Evolutionary conservation across 352 stramenopile species (phyloP).

Genomic region (Pythium graminicola): DNA sequence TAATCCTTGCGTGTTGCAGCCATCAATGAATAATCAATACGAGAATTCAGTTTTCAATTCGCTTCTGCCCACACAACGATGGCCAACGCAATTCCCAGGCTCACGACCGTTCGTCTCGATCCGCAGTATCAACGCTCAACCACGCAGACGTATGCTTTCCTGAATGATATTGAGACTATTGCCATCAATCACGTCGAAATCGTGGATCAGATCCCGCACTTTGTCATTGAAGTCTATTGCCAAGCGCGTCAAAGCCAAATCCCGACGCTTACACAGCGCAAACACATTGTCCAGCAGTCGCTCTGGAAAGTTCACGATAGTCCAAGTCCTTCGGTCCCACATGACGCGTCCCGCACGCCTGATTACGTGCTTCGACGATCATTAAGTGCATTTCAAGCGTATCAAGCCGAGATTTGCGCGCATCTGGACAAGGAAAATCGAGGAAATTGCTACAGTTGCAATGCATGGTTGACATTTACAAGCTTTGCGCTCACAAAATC

Average conservation of each 20-base stretch:
- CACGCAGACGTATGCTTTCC: slow-evolving; percentile 30
- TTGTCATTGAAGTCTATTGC: slow-evolving; percentile 48
- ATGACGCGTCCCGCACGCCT: background rate
- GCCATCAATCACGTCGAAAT: slow-evolving; percentile 40
- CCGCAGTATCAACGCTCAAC: slow-evolving; percentile 32
- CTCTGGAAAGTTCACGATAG: background rate
- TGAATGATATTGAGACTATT: slow-evolving; percentile 46
- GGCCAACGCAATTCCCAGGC: slow-evolving; percentile 23
- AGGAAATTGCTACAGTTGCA: slow-evolving; percentile 12
- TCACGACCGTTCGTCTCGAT: slow-evolving; percentile 34
- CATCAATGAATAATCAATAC: too few species aligned
- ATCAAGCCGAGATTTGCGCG: slow-evolving; percentile 1
- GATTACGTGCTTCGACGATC: slow-evolving; percentile 6
- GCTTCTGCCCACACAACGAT: background rate
- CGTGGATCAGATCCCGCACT: slow-evolving; percentile 41
- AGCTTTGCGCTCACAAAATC: slow-evolving; percentile 6
- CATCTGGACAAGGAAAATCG: slow-evolving; percentile 9
- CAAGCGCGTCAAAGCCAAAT: slow-evolving; percentile 5
- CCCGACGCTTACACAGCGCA: slow-evolving; percentile 6
- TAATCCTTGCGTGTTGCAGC: too few species aligned
- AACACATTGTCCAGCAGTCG: background rate
- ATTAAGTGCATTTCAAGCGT: slow-evolving; percentile 6
- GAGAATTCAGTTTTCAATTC: background rate
- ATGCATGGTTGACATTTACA: slow-evolving; percentile 21
- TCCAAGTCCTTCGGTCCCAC: background rate